phyloP scores from a whole-genome alignment of 495 filamentous ascomycete species.

The Aspergillus affinis region DNA sequence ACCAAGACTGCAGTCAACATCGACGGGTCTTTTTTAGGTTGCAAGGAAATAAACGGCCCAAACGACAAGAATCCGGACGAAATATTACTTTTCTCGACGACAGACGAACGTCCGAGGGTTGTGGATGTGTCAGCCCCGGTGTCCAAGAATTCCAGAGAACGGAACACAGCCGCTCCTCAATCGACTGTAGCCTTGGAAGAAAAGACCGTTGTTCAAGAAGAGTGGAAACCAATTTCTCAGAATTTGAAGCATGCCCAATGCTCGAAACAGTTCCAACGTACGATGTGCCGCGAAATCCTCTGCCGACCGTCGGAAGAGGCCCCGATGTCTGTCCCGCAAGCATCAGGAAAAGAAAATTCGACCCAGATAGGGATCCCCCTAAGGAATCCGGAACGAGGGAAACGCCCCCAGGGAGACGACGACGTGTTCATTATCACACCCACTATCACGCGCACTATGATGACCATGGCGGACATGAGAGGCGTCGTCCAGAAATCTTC shows the following conservation, averaged over 20 bases:
- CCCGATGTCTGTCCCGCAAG: slow-evolving; percentile 12
- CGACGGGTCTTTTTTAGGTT: slow-evolving; percentile 50
- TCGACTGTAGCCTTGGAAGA: slow-evolving; percentile 19
- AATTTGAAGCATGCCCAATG: slow-evolving; percentile 47
- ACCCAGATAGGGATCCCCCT: slow-evolving; percentile 14
- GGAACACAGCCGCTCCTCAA: slow-evolving; percentile 17
- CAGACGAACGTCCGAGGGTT: slow-evolving; percentile 28
- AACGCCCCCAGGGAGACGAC: slow-evolving; percentile 23
- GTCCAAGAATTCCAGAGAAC: slow-evolving; percentile 28
- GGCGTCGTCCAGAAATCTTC: slow-evolving; percentile 8
- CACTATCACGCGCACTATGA: slow-evolving; percentile 46
- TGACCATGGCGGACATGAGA: slow-evolving; percentile 23
- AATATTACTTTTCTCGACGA: slow-evolving; percentile 38
- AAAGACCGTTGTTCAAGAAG: slow-evolving; percentile 27
- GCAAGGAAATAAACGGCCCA: slow-evolving; percentile 43
- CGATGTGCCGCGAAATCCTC: slow-evolving; percentile 31
- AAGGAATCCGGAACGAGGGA: slow-evolving; percentile 14
- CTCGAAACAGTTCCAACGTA: slow-evolving; percentile 36
- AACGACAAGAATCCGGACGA: slow-evolving; percentile 43
- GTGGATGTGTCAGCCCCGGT: slow-evolving; percentile 25
- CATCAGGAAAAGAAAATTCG: slow-evolving; percentile 31
- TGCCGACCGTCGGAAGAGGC: slow-evolving; percentile 22
- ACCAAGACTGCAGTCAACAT: slow-evolving; percentile 27
- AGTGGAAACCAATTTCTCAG: slow-evolving; percentile 38
- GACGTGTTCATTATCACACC: slow-evolving; percentile 53